Percentiles rank a stretch among this genome's conserved stretches.
Evolutionary conservation across 768 basidiomycete species (phyloP).

Genomic region (Termitomyces sp.): DNA sequence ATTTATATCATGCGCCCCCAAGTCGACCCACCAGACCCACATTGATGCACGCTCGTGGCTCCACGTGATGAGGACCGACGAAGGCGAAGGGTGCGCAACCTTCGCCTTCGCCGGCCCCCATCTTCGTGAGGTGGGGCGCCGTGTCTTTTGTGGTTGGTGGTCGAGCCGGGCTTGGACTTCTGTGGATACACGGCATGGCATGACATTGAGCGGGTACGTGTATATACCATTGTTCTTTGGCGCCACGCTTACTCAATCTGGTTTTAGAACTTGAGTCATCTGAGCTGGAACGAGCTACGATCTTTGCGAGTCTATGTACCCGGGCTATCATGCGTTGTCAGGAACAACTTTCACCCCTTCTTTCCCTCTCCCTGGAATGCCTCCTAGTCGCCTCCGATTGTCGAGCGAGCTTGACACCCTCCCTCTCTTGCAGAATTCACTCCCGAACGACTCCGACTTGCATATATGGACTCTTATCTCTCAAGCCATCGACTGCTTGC

Average conservation of each 20-base stretch:
- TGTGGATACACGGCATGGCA: neutral
- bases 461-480: too few relatives aligned
- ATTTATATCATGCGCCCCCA: too few relatives aligned
- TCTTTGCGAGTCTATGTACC: neutral
- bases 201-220: neutral
- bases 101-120: constrained; percentile 2
- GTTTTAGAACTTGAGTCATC: neutral
- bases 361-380: too few relatives aligned
- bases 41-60: too few relatives aligned
- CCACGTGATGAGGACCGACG: too few relatives aligned
- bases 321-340: neutral
- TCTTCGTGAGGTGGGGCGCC: neutral
- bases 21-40: too few relatives aligned
- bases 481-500: too few relatives aligned
- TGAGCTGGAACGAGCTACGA: neutral
- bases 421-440: too few relatives aligned
- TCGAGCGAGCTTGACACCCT: too few relatives aligned
- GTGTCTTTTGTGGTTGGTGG: neutral
- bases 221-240: neutral
- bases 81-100: neutral
- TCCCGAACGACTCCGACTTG: too few relatives aligned
- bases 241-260: neutral
- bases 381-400: too few relatives aligned
- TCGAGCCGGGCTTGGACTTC: neutral
- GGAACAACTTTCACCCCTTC: neutral